Evolutionary conservation across 2,329 filamentous ascomycete species (phyloP).

Genomic region (Colletotrichum eremochloae): DNA sequence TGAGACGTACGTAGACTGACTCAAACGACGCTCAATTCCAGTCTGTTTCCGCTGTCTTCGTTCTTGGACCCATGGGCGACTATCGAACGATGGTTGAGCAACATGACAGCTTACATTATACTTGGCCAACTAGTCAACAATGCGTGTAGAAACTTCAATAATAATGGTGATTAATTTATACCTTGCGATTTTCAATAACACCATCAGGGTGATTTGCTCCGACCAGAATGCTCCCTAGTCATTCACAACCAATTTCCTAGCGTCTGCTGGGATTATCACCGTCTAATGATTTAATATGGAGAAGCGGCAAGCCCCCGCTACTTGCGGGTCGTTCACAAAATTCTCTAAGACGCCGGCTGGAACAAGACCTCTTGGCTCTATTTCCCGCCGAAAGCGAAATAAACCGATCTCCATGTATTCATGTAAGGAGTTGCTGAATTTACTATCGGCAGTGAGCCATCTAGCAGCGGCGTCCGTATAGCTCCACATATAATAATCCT

Average conservation of each 20-base stretch:
- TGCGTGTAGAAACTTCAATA: background rate
- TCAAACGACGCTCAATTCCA: background rate
- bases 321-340: background rate
- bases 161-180: background rate
- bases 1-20: too few relatives aligned
- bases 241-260: background rate
- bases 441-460: background rate
- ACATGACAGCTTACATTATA: background rate
- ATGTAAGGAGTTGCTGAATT: background rate
- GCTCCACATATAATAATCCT: background rate
- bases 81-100: background rate
- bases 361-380: background rate
- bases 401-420: rapidly evolving
- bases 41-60: background rate
- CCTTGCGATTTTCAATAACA: background rate
- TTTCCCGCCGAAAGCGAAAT: background rate
- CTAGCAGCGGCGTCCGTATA: too few relatives aligned
- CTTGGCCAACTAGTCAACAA: background rate
- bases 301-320: background rate
- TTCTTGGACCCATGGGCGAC: background rate
- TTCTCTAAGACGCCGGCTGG: background rate
- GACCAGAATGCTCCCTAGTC: background rate
- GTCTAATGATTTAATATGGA: background rate
- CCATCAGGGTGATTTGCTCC: background rate
- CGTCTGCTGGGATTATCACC: background rate